Evolutionary conservation across 108 stramenopile genomes (phyloP).

Genomic region (Nitzschia palea): DNA sequence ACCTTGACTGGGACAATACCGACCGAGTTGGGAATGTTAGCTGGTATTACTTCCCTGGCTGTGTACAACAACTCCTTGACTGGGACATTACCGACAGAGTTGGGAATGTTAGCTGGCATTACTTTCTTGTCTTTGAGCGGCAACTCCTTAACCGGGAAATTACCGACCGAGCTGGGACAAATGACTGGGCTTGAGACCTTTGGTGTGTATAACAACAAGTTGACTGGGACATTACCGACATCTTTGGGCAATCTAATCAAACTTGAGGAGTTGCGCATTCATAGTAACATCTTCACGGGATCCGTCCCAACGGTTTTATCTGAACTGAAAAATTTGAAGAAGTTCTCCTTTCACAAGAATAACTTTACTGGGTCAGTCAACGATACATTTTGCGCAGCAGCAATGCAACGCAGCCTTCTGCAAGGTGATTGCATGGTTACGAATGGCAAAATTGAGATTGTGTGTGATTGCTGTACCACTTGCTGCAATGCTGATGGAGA

Average conservation of each 20-base stretch:
- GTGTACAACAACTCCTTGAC: constrained; percentile 36
- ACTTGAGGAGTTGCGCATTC: constrained; percentile 17
- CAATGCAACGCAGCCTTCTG: no score
- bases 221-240: constrained; percentile 44
- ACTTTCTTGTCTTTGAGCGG: constrained; percentile 13
- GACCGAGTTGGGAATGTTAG: constrained; percentile 28
- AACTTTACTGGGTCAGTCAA: constrained; percentile 29
- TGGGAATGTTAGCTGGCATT: constrained; percentile 24
- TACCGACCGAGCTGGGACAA: constrained; percentile 28
- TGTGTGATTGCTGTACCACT: no score
- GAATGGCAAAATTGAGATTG: no score
- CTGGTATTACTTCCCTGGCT: background rate
- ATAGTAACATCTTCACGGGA: constrained; percentile 32
- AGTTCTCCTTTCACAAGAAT: constrained; percentile 34
- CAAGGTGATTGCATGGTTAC: no score
- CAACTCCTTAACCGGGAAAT: constrained; percentile 33
- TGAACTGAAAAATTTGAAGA: constrained; percentile 26
- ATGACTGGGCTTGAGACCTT: constrained; percentile 33
- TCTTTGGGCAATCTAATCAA: constrained; percentile 7
- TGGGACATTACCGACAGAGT: constrained; percentile 57
- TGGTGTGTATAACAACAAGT: constrained; percentile 43
- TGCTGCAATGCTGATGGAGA: no score
- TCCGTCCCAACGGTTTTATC: constrained; percentile 35
- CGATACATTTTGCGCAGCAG: no score
- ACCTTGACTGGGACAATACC: constrained; percentile 30